These are phyloP conservation scores for Gracilaria caudata DNA, from an alignment of 23 red algal species.

Conservation along the genomic window DNA sequence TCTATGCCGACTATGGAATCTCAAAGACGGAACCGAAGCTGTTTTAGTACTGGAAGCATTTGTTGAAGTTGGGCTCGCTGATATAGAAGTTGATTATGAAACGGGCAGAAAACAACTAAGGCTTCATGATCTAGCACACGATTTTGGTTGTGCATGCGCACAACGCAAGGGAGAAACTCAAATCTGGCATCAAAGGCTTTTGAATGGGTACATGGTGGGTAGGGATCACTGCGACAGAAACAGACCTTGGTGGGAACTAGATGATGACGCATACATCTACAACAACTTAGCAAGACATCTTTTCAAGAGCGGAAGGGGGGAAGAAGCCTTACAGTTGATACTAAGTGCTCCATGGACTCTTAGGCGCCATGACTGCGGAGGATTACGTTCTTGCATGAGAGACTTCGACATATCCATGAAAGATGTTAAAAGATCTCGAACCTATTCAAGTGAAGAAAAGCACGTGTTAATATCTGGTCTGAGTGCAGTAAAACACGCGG, in stretches of 20 bases:
- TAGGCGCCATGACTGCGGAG: background rate
- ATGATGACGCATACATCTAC: background rate
- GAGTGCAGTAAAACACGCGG: background rate
- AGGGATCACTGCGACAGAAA: background rate
- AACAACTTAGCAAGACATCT: background rate
- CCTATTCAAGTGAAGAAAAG: background rate
- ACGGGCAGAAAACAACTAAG: background rate
- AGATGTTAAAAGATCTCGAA: background rate
- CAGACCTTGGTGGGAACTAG: background rate
- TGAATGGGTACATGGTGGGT: background rate
- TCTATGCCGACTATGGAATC: background rate
- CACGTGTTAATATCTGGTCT: background rate
- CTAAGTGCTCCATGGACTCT: background rate
- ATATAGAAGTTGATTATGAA: background rate
- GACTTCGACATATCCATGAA: background rate
- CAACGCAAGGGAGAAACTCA: too few relatives aligned
- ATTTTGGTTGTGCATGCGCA: slow-evolving; percentile 1
- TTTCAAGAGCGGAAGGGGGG: background rate
- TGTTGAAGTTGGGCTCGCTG: background rate
- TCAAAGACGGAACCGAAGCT: background rate
- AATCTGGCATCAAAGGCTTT: background rate
- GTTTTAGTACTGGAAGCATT: background rate
- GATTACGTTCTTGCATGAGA: background rate
- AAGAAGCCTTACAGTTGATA: background rate
- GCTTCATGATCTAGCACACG: background rate